Evolutionary conservation across 768 basidiomycete genomes (phyloP).

Genomic region (Xerocomellus chrysenteron): DNA sequence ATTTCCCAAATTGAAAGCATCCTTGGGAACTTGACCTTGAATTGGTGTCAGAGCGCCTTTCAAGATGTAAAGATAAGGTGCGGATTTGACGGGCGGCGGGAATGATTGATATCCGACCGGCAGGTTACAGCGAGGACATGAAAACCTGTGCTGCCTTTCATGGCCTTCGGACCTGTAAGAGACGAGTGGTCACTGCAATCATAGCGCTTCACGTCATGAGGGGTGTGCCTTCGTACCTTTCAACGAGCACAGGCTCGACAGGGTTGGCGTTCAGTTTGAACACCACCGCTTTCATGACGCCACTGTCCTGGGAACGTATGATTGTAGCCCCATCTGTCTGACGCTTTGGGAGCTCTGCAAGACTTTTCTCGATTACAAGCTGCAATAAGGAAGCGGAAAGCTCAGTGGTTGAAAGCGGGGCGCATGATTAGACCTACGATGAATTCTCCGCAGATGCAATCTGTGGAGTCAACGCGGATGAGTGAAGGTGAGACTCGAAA

Average conservation of each 20-base stretch:
- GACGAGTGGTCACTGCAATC: conserved; percentile 12
- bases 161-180: conserved; percentile 57
- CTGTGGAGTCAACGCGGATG: conserved; percentile 38
- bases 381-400: conserved; percentile 27
- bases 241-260: conserved; percentile 69
- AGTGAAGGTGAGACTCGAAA: conserved; percentile 5
- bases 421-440: conserved; percentile 53
- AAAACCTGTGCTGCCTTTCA: conserved; percentile 72
- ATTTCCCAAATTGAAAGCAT: conserved; percentile 69
- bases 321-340: conserved; percentile 80
- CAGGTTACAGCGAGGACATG: conserved; percentile 50
- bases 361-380: conserved; percentile 80
- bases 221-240: conserved; percentile 55
- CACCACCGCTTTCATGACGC: conserved; percentile 56
- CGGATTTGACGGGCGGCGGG: conserved; percentile 74
- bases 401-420: conserved; percentile 1
- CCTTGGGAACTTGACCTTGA: conserved; percentile 82
- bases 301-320: conserved; percentile 69
- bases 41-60: conserved; percentile 82
- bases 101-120: conserved; percentile 69
- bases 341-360: conserved; percentile 65
- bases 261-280: conserved; percentile 85
- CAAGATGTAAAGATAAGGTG: conserved; percentile 77
- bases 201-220: conserved; percentile 15
- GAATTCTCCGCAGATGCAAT: conserved; percentile 88